Evolutionary conservation across 306 rosid species (phyloP), one percentile per base, ranked within the genome.

Genomic region (Pueraria montana): DNA sequence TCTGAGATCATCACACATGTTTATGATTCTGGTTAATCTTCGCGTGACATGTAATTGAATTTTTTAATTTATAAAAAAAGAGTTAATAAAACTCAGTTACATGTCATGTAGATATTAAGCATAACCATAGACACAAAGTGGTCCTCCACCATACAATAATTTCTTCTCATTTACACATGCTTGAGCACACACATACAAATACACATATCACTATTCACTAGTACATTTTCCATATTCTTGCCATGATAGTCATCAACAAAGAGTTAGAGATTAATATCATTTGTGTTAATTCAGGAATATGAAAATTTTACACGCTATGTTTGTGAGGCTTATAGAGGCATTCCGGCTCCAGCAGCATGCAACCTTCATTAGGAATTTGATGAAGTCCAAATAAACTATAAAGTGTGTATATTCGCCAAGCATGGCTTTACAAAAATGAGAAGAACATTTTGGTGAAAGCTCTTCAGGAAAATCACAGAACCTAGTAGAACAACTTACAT

Each of bases 261-360:
- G 8, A 38, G 16, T 65, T 6, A 34, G 8, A 10, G 5, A 38
- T 16, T 38, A 21, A n/a, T 18, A 34, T 42, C 9, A 2, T 62
- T 52, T 56, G 38, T 45, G 23, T 34, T 76, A 3, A 32, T 75
- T 73, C 89, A 87, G 89, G 87, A 83, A 58, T 87, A 80, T 46
- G 68, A 55, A 77, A 83, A 76, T 63, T 76, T 83, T 32, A 75
- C 43, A 56, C 61, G 73, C 46, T 64, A 83, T 20, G 62, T 83
- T 59, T 87, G 89, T 66, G 67, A 76, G 80, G 87, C 87, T 52
- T 87, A 83, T 61, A 46, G 49, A 69, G 87, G 89, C 36, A 56
- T 9, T 21, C 64, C 72, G 3, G 68, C 23, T 16, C 89, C 83
- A 24, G 49, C 46, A 67, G 85, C 72, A 17, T 87, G 89, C 78